A percentile compares a stretch with the other conserved stretches of the same genome.
Evolutionary conservation across 306 rosid species (phyloP).

Genomic region (Hippophae tibetana): DNA sequence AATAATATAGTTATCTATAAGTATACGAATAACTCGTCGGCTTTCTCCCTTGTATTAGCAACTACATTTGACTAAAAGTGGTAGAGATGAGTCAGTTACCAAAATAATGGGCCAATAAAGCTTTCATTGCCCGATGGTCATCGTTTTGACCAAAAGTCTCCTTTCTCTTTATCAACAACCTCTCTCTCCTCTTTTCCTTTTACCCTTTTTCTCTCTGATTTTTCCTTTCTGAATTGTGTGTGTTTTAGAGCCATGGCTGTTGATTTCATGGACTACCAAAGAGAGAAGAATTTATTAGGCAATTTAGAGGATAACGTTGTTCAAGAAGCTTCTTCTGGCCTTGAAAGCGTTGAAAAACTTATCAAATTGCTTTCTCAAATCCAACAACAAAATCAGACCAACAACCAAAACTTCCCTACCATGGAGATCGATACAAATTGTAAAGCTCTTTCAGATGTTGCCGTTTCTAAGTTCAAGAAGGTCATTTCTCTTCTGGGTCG

Average conservation of each 20-base stretch:
- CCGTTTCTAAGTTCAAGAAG: conserved; percentile 53
- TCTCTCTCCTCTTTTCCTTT: background rate
- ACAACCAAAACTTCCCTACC: conserved; percentile 4
- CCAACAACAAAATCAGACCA: conserved; percentile 5
- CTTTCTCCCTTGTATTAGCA: too few species aligned
- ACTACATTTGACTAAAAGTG: background rate
- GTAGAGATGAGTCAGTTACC: too few species aligned
- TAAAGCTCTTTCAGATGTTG: conserved; percentile 41
- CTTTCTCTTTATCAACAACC: background rate
- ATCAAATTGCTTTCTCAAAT: conserved; percentile 38
- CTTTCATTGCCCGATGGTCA: background rate
- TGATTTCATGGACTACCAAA: conserved; percentile 22
- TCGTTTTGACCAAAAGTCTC: conserved; percentile 19
- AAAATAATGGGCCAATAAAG: too few species aligned
- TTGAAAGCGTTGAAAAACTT: conserved; percentile 60
- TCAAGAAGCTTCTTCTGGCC: conserved; percentile 62
- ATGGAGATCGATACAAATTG: conserved; percentile 12
- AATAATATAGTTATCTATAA: too few species aligned
- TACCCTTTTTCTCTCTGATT: conserved; percentile 6
- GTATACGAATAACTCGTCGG: too few species aligned
- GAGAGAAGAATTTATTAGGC: conserved; percentile 12
- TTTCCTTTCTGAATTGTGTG: background rate
- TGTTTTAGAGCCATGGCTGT: conserved; percentile 17
- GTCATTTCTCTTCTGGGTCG: conserved; percentile 51
- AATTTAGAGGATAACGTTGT: conserved; percentile 30